Evolutionary conservation across 768 basidiomycete species (phyloP), one percentile per base, ranked within the genome.

Genomic region (Tylopilus rubrobrunneus): DNA sequence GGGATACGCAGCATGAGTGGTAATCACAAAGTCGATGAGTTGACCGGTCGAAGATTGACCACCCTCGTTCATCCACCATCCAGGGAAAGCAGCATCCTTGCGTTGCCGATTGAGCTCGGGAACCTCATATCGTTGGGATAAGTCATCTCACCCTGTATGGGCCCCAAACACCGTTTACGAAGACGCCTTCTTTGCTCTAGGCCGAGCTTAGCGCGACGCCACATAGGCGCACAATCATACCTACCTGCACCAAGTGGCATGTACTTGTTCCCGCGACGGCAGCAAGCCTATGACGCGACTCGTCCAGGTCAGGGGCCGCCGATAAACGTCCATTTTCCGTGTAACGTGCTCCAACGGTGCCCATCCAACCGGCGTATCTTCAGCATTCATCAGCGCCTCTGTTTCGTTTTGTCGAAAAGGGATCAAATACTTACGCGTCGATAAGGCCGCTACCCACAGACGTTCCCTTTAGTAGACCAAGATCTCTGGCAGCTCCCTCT

Each of bases 11-110:
- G 89, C 83, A 65, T 99, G 97, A 0, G 91, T 98, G 10, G 84
- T 91, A 55, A 98, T 80, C 66, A 95, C 87, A 67, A 97, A 98
- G 65, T 99, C 92, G 51, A 99, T 93, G 9, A 98, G 79, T 85
- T 67, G 48, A n/a, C 97, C 97, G 0, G 97, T 99, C 1, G 94
- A 95, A 8, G 94, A 97, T 71, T 99, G 97, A 2, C 97, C 97
- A 37, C 96, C 97, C 72, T 99, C 97, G 64, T 95, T 99, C 93
- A 98, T 97, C 97, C 96, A 99, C 87, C 92, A 95, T 17, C 87
- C 92, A 41, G 85, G 85, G 73, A 98, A 94, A 31, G 95, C 79
- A 7, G 92, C 86, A 64, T 98, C 87, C 83, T 90, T 59, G 45
- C 58, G 45, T 31, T 40, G 57, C 7, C 19, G 19, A 41, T 15